These are phyloP conservation scores for Stephania japonica DNA, from an alignment of 164 flowering plant species.

Conservation along the genomic window DNA sequence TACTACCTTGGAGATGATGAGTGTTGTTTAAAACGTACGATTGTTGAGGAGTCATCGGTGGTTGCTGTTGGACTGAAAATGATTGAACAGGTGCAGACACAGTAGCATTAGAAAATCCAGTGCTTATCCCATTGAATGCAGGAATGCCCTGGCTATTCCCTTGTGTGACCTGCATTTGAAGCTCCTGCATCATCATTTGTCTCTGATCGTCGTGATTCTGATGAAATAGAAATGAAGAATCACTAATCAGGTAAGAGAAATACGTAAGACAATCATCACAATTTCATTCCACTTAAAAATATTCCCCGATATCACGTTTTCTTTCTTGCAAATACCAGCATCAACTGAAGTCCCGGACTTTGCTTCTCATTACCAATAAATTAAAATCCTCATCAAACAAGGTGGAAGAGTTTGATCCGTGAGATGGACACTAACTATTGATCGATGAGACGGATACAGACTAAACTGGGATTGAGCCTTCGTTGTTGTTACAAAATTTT, in stretches of 20 bases:
- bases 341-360: background rate
- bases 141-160: conserved; percentile 50
- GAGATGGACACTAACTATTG: no score
- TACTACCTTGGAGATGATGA: conserved; percentile 61
- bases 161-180: conserved; percentile 67
- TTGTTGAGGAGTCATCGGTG: conserved; percentile 55
- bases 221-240: conserved; percentile 37
- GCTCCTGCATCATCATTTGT: conserved; percentile 65
- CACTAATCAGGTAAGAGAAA: conserved; percentile 7
- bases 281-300: background rate
- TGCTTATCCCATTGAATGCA: conserved; percentile 49
- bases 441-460: no score
- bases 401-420: no score
- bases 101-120: conserved; percentile 60
- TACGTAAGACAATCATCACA: background rate
- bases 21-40: conserved; percentile 39
- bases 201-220: conserved; percentile 66
- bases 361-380: background rate
- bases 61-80: conserved; percentile 61
- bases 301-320: background rate
- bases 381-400: no score
- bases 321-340: background rate
- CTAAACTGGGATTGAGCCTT: no score
- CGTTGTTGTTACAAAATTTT: no score
- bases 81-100: conserved; percentile 48